Conservation (phyloP, 768 basidiomycete genomes). For the Pulveroboletus sp. region DNA sequence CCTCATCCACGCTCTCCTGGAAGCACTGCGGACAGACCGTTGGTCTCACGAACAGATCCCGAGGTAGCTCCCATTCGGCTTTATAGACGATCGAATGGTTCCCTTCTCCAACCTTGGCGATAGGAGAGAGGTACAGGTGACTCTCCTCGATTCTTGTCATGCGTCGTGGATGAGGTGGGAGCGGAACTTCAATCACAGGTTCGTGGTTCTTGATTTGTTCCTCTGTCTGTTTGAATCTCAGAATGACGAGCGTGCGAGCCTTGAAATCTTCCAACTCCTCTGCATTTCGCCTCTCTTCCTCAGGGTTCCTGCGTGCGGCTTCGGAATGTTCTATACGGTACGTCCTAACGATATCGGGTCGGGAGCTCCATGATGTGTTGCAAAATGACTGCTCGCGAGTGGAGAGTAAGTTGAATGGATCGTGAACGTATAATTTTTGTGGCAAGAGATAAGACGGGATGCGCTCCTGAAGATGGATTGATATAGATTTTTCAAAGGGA, state of each 20-base stretch:
- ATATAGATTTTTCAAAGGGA: constrained; percentile 31
- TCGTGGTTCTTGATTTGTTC: constrained; percentile 22
- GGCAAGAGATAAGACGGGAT: constrained; percentile 39
- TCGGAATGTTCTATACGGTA: too few species aligned
- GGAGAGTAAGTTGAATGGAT: constrained; percentile 37
- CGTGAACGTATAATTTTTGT: constrained; percentile 41
- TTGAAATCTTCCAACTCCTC: constrained; percentile 13
- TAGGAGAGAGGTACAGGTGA: constrained; percentile 49
- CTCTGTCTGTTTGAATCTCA: constrained; percentile 17
- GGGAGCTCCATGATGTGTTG: too few species aligned
- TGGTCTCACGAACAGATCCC: constrained; percentile 33
- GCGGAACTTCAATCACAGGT: constrained; percentile 29
- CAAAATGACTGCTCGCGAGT: not conserved
- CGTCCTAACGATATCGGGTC: too few species aligned
- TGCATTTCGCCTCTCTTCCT: constrained; percentile 4
- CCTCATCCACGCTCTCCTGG: constrained; percentile 26
- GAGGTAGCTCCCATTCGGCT: constrained; percentile 53
- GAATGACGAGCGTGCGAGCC: constrained; percentile 18
- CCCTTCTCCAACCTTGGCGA: constrained; percentile 39
- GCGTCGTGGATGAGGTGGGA: constrained; percentile 24
- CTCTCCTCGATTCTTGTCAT: constrained; percentile 34
- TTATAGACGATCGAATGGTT: constrained; percentile 53
- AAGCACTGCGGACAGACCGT: constrained; percentile 41
- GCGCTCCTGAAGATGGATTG: constrained; percentile 31
- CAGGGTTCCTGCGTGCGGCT: too few species aligned